These are phyloP conservation scores for Phytophthora fragariae DNA, from an alignment of 352 stramenopile species.

Conservation along the genomic window DNA sequence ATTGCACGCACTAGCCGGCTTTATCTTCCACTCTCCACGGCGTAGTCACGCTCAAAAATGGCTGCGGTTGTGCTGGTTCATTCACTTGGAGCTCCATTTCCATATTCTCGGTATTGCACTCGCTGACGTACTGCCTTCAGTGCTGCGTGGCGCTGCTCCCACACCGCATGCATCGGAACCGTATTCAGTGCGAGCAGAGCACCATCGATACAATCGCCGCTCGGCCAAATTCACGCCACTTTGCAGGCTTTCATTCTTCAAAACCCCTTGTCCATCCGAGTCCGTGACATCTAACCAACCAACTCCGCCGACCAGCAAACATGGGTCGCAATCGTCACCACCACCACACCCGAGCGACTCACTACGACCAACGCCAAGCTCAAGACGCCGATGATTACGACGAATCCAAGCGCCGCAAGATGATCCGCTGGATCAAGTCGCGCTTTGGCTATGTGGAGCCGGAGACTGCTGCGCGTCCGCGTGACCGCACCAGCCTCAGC, in stretches of 20 bases:
- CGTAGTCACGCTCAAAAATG: not conserved
- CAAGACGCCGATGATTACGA: slow-evolving; percentile 42
- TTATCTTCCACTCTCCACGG: slow-evolving; percentile 23
- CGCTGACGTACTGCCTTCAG: slow-evolving; percentile 2
- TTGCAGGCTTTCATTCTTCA: slow-evolving; percentile 20
- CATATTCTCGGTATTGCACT: slow-evolving; percentile 22
- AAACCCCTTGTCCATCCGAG: slow-evolving; percentile 9
- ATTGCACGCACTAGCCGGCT: slow-evolving; percentile 19
- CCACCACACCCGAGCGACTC: slow-evolving; percentile 31
- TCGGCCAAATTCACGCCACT: not conserved
- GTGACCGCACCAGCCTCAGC: slow-evolving; percentile 28
- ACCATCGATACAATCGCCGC: not conserved
- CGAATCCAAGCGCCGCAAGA: slow-evolving; percentile 62
- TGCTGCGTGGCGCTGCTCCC: slow-evolving; percentile 28
- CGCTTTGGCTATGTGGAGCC: slow-evolving; percentile 46
- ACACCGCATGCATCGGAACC: slow-evolving; percentile 27
- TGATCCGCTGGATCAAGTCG: slow-evolving; percentile 73
- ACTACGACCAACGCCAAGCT: slow-evolving; percentile 53
- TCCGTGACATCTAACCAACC: not conserved
- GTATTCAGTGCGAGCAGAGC: not conserved
- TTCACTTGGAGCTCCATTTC: slow-evolving; percentile 19
- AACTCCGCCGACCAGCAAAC: not conserved
- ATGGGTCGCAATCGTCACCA: slow-evolving; percentile 38
- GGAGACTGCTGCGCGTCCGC: slow-evolving; percentile 10
- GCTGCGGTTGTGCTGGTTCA: not conserved